Evolutionary conservation across 768 basidiomycete genomes (phyloP), one percentile per base, ranked within the genome.

Genomic region (Auriculariales sp.): DNA sequence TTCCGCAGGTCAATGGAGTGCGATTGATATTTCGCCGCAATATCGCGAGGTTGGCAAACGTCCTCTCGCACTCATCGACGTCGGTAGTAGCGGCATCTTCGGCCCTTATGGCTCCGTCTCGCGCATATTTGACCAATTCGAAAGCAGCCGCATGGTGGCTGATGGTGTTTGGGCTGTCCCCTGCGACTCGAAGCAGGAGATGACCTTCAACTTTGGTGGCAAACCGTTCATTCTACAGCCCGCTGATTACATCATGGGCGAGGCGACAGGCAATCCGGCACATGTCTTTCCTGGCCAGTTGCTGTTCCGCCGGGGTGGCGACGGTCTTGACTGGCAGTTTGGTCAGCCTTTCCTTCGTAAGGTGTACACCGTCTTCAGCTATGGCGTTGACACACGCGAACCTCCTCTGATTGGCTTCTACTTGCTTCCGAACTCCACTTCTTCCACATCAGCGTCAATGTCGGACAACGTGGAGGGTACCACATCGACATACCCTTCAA

Each of bases 281-380:
- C 60, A 84, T 10, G 89, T 86, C 62, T 63, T 88, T 35, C 67
- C 82, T 25, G 89, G 86, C 86, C 85, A 83, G 1, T 68, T 65
- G 54, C 83, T 83, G 3, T 63, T 67, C 17, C 69, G 77, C 6
- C 86, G 83, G 0, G 81, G 70, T 51, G 54, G 78, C 12, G 81
- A 87, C 61, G 86, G 83, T 12, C 72, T 89, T 48, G 86, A 89
- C 57, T 89, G 86, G 86, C 83, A 87, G 61, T 68, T 89, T 46
- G 84, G 83, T 81, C 55, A 73, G 1, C 70, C 80, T 0, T 88
- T 88, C 60, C 58, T 89, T 49, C 71, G 79, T 29, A 83, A 82
- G 2, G 83, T 88, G 0, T 89, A 88, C 60, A 79, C 82, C 3
- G 68, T 88, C 33, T 88, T 76, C 70, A 86, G 85, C 59, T 84